phyloP scores from a whole-genome alignment of 2,329 filamentous ascomycete species.

The Xylariaceae sp. region DNA sequence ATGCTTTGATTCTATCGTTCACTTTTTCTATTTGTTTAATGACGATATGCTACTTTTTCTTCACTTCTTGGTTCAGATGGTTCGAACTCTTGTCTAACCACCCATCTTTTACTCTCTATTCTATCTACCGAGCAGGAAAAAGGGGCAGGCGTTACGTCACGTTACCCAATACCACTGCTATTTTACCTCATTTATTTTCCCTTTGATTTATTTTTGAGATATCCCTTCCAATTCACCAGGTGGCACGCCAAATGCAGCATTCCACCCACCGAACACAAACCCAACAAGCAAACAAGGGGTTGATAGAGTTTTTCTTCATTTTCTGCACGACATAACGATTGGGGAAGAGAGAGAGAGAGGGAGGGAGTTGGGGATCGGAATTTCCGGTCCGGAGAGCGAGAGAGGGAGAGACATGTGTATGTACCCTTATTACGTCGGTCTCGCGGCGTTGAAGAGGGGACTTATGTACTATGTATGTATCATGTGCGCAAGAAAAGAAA shows the following conservation, averaged over 20 bases:
- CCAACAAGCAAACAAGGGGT: neutral
- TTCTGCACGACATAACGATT: constrained; percentile 5
- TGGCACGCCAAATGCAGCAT: too few species aligned
- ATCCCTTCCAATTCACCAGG: neutral
- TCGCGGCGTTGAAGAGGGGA: neutral
- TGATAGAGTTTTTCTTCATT: neutral
- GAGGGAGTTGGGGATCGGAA: neutral
- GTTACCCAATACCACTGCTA: neutral
- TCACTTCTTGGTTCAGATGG: neutral
- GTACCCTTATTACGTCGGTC: neutral
- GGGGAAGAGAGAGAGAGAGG: neutral
- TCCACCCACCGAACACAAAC: neutral
- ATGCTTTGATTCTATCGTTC: neutral
- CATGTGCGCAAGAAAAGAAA: neutral
- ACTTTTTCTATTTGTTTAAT: neutral
- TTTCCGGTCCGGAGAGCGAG: neutral
- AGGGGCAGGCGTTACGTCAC: too few species aligned
- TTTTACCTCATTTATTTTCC: neutral
- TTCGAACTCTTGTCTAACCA: neutral
- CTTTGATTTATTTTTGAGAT: neutral
- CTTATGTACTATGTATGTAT: neutral
- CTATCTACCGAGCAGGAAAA: neutral
- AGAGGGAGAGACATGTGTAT: neutral
- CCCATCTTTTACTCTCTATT: neutral
- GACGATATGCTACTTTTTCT: neutral